Base-by-base conservation (phyloP, 441 rosid genomes). In the Arabidopsis hybrid region DNA sequence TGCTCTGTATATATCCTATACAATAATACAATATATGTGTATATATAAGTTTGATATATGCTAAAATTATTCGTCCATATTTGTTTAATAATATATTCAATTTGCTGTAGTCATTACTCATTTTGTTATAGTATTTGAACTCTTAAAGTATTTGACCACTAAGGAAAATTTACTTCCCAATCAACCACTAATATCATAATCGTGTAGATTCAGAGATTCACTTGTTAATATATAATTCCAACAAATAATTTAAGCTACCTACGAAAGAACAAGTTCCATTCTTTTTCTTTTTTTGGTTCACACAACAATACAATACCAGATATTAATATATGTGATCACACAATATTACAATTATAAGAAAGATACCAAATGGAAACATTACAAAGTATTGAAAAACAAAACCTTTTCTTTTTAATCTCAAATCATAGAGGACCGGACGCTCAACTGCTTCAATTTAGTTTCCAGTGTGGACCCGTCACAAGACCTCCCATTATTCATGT, bases 381-480 rank as follows among this genome's bases (percentile, higher is more conserved):
- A 63, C 66, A 69, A 74, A 8, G 46, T 10, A 61, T 39, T 52
- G 18, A 43, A 65, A 14, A 8, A 9, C 55, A 69, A 38, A 40
- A 16, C 43, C 13, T 74, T 21, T 13, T 36, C 29, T 59, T 52
- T 47, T 53, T 5, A 68, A 76, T 76, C 71, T 38, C 71, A 69
- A 76, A 76, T 76, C 67, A 17, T 69, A 49, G 79, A 69, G 71
- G 71, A 70, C 43, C 66, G 79, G 79, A 69, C 79, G 79, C 71
- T 76, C 75, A 76, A 76, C 79, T 69, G 47, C 75, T 56, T 42
- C 71, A 69, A 60, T 58, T 9, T 60, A 68, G 59, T 61, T 69
- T 69, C 53, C 69, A 70, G 50, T 57, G 67, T 77, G 76, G 80
- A 71, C 76, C 72, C 80, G 76, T 70, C 80, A 65, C 80, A 65